These are phyloP conservation scores for Elongisporangium prolatum DNA, from an alignment of 352 stramenopile genomes.

Conservation along the genomic window DNA sequence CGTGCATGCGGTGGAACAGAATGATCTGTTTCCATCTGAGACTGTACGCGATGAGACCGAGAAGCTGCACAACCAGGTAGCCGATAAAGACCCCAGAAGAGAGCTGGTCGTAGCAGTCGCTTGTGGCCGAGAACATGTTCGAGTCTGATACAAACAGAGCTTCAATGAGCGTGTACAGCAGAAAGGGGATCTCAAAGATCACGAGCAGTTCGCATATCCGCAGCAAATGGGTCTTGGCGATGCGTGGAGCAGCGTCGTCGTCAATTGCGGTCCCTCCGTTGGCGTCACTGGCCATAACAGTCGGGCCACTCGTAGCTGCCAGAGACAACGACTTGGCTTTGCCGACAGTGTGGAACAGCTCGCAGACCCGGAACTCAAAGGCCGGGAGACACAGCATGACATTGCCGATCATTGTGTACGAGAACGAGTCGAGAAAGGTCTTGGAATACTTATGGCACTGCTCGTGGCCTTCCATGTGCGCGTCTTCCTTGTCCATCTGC, in stretches of 20 bases:
- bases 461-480: conserved; percentile 12
- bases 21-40: conserved; percentile 77
- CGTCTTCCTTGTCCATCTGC: conserved; percentile 15
- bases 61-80: conserved; percentile 39
- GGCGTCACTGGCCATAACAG: conserved; percentile 13
- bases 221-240: conserved; percentile 69
- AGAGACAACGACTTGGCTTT: conserved; percentile 17
- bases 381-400: conserved; percentile 64
- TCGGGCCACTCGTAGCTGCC: conserved; percentile 18
- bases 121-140: conserved; percentile 28
- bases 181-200: conserved; percentile 68
- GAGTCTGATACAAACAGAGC: conserved; percentile 33
- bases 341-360: conserved; percentile 36
- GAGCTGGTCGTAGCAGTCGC: conserved; percentile 29
- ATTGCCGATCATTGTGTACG: conserved; percentile 55
- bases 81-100: conserved; percentile 20
- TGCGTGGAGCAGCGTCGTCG: conserved; percentile 42
- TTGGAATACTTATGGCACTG: conserved; percentile 49
- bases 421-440: conserved; percentile 62
- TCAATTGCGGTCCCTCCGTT: conserved; percentile 27
- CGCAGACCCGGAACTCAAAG: conserved; percentile 53
- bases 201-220: conserved; percentile 74
- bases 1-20: conserved; percentile 74
- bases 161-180: conserved; percentile 48
- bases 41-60: conserved; percentile 53